These are phyloP conservation scores for Phytophthora hibernalis DNA, from an alignment of 352 stramenopile genomes.

Conservation along the genomic window DNA sequence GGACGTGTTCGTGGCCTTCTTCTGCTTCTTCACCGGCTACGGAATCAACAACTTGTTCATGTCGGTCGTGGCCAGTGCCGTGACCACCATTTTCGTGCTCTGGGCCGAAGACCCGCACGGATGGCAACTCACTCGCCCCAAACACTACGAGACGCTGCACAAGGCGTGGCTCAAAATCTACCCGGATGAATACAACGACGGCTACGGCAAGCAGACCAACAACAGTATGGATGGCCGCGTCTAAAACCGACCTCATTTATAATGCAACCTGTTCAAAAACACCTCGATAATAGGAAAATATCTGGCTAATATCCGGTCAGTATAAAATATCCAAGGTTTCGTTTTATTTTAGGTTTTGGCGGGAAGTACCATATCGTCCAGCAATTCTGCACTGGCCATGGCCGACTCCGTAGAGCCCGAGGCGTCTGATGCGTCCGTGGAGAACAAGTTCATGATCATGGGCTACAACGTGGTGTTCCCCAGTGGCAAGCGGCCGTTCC, in stretches of 20 bases:
- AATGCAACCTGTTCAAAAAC: too few relatives aligned
- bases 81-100: constrained; percentile 87
- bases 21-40: constrained; percentile 80
- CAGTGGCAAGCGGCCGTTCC: constrained; percentile 82
- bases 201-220: constrained; percentile 68
- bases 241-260: constrained; percentile 11
- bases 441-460: constrained; percentile 72
- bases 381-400: constrained; percentile 16
- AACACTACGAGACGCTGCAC: constrained; percentile 77
- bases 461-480: constrained; percentile 86
- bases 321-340: too few relatives aligned
- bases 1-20: constrained; percentile 69
- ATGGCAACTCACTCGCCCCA: constrained; percentile 75
- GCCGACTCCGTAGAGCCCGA: constrained; percentile 8
- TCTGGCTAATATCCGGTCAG: too few relatives aligned
- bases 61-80: constrained; percentile 75
- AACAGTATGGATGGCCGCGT: constrained; percentile 17
- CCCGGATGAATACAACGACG: constrained; percentile 86
- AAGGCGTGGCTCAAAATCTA: constrained; percentile 84
- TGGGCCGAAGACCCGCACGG: constrained; percentile 83
- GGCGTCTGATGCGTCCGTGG: background rate
- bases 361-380: background rate
- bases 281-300: too few relatives aligned
- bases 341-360: constrained; percentile 3
- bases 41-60: constrained; percentile 75